phyloP scores from a whole-genome alignment of 2,329 filamentous ascomycete genomes.

The Anisogramma anomala region DNA sequence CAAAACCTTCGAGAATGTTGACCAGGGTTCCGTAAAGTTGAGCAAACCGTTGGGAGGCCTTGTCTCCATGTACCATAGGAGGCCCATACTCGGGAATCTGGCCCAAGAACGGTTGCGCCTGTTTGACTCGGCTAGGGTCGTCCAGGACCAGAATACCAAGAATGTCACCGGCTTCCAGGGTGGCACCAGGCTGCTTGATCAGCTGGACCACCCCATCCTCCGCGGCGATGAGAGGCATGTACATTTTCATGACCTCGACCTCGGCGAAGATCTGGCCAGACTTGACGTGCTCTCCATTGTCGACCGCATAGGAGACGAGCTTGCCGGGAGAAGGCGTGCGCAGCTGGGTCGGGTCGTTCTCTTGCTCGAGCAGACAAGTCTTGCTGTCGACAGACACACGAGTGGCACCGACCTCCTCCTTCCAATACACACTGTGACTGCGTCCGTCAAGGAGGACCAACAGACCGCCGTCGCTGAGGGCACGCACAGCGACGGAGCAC shows the following conservation, averaged over 20 bases:
- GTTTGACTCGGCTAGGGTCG: conserved; percentile 92
- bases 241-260: conserved; percentile 99
- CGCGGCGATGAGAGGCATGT: conserved; percentile 92
- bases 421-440: conserved; percentile 99
- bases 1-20: conserved; percentile 86
- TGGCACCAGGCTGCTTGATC: conserved; percentile 98
- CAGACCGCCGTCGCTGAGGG: conserved; percentile 86
- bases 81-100: conserved; percentile 79
- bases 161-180: conserved; percentile 93
- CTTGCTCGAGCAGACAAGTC: conserved; percentile 94
- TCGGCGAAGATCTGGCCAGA: conserved; percentile 91
- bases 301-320: conserved; percentile 93
- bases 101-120: conserved; percentile 84
- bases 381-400: conserved; percentile 95
- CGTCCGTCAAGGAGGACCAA: conserved; percentile 82
- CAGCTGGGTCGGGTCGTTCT: conserved; percentile 96
- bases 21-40: conserved; percentile 65
- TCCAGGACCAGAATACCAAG: conserved; percentile 94
- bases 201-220: conserved; percentile 95
- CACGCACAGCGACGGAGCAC: conserved; percentile 83
- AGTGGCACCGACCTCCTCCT: conserved; percentile 93
- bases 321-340: conserved; percentile 92
- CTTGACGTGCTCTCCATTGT: conserved; percentile 86
- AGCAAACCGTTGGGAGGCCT: conserved; percentile 79
- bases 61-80: conserved; percentile 78